Evolutionary conservation across 495 filamentous ascomycete species (phyloP).

Genomic region (Penicillium tannophilum): DNA sequence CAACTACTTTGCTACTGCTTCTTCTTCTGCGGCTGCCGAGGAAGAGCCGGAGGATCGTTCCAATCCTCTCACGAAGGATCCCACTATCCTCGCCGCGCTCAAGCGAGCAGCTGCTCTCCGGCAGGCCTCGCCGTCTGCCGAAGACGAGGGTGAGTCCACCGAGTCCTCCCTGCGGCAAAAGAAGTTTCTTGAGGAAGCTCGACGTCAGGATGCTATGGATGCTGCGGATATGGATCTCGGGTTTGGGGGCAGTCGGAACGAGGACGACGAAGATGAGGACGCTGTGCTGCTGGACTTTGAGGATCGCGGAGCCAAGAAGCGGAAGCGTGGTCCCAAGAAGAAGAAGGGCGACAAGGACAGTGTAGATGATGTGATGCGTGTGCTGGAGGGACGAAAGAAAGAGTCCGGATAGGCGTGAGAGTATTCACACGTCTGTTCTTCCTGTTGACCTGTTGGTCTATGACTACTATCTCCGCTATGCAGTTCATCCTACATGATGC

Average conservation of each 20-base stretch:
- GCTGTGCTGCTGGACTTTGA: constrained; percentile 63
- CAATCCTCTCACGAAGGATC: constrained; percentile 65
- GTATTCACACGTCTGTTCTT: not conserved
- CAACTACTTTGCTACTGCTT: constrained; percentile 43
- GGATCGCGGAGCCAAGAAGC: constrained; percentile 58
- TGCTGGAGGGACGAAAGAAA: constrained; percentile 70
- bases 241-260: constrained; percentile 82
- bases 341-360: constrained; percentile 82
- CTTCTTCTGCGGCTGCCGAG: constrained; percentile 27
- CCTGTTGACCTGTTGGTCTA: not conserved
- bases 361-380: constrained; percentile 76
- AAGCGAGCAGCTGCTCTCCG: constrained; percentile 79
- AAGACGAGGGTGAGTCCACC: constrained; percentile 46
- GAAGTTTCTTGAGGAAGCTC: constrained; percentile 68
- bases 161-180: constrained; percentile 65
- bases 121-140: constrained; percentile 40
- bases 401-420: constrained; percentile 11
- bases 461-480: not conserved
- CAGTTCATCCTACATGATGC: not conserved
- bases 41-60: constrained; percentile 51
- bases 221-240: constrained; percentile 92
- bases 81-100: constrained; percentile 78
- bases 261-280: constrained; percentile 80
- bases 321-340: constrained; percentile 85
- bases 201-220: constrained; percentile 67